Evolutionary conservation across 1,284 basidiomycete genomes (phyloP), one percentile per base, ranked within the genome.

Genomic region (Volvariella volvacea): DNA sequence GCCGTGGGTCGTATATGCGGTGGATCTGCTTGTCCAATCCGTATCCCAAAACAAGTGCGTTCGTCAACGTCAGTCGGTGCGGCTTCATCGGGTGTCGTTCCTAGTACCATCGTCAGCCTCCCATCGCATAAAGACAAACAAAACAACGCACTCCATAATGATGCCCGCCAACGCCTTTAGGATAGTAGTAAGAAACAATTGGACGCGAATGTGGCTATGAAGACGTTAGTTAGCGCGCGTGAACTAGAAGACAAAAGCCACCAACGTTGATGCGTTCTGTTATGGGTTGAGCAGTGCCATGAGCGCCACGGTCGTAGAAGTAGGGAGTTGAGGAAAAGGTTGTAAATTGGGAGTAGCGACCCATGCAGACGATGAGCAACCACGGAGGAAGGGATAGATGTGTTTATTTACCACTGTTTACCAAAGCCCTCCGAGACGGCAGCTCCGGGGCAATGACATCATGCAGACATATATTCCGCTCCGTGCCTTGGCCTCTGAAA

Each of bases 81-180:
- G 95, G 95, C 60, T 98, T 96, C 95, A 99, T 99, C 2, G 95
- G 96, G 70, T 99, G 95, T 38, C 88, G 77, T 76, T 97, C 92
- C 88, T 94, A 60, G 22, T 33, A 25, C 22, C 14, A n/a, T 42
- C 4, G 41, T 42, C 17, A 39, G 34, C 33, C 22, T 28, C 25
- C 28, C 12, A 44, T 28, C 32, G 10, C 31, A 42, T 44, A 25
- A 16, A 2, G 41, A 28, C 34, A 46, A 36, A 48, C 36, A 14
- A 46, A 45, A 28, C 28, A 41, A 65, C 80, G 48, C 67, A 93
- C 93, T 48, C 93, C 94, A 67, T 94, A 96, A 61, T 97, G 93
- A 63, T 93, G 92, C 55, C 92, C 86, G 1, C 96, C 96, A 2
- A 98, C 91, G 44, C 88, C 89, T 62, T 89, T 87, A 0, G 95